These are phyloP conservation scores for Phytophthora hibernalis DNA, from an alignment of 352 stramenopile genomes.

Conservation along the genomic window DNA sequence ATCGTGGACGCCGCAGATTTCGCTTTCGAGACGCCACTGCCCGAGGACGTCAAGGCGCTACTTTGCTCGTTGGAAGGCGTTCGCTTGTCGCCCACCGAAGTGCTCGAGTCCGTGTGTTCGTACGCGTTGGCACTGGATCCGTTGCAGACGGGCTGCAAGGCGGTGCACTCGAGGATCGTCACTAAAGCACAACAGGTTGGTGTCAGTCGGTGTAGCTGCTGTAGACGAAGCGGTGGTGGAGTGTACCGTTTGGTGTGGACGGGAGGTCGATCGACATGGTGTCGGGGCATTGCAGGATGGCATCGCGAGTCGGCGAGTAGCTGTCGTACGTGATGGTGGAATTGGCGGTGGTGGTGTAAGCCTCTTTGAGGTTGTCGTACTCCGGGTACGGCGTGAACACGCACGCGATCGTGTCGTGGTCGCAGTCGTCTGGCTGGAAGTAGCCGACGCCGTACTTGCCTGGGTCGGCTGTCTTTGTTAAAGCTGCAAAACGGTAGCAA, in stretches of 20 bases:
- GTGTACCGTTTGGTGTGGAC: constrained; percentile 44
- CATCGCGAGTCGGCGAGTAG: constrained; percentile 45
- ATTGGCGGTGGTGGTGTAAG: constrained; percentile 73
- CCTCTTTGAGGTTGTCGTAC: constrained; percentile 73
- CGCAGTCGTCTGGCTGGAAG: constrained; percentile 72
- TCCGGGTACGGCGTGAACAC: constrained; percentile 76
- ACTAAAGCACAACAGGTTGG: constrained; percentile 35
- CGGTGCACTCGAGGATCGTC: constrained; percentile 52
- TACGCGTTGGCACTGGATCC: constrained; percentile 62
- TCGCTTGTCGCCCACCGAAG: constrained; percentile 40
- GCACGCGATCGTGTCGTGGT: constrained; percentile 63
- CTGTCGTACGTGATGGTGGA: constrained; percentile 54
- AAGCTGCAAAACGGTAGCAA: constrained; percentile 28
- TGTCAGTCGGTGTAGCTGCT: constrained; percentile 13
- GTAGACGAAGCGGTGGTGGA: constrained; percentile 3
- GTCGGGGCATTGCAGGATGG: constrained; percentile 52
- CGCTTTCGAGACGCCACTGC: constrained; percentile 8
- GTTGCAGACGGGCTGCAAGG: constrained; percentile 62
- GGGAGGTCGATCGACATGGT: constrained; percentile 44
- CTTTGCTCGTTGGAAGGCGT: constrained; percentile 31
- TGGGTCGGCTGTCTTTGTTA: constrained; percentile 51
- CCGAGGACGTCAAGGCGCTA: constrained; percentile 11
- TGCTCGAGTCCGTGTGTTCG: constrained; percentile 39
- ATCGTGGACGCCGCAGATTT: constrained; percentile 14
- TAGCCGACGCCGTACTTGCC: constrained; percentile 82